Evolutionary conservation across 2,329 filamentous ascomycete species (phyloP).

Genomic region (Penicillium aurantiogriseum): DNA sequence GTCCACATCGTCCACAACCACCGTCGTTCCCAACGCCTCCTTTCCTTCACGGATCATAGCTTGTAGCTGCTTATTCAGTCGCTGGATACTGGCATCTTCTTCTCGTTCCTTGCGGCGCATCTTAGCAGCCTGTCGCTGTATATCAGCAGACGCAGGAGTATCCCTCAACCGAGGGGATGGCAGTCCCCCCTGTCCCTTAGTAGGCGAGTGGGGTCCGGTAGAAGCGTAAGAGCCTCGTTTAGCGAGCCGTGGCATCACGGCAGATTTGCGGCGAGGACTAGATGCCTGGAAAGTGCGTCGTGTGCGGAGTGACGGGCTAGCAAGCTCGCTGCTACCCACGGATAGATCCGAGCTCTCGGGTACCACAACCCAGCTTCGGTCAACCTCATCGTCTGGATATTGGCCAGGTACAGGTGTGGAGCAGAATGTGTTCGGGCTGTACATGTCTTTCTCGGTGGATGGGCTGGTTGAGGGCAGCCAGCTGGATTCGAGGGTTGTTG

Average conservation of each 20-base stretch:
- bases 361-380: slow-evolving; percentile 71
- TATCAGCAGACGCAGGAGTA: slow-evolving; percentile 54
- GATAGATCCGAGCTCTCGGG: slow-evolving; percentile 23
- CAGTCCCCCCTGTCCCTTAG: slow-evolving; percentile 19
- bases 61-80: slow-evolving; percentile 74
- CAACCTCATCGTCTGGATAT: slow-evolving; percentile 55
- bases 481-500: slow-evolving; percentile 23
- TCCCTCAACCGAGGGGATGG: slow-evolving; percentile 33
- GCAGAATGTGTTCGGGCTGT: slow-evolving; percentile 15
- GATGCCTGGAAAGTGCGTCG: slow-evolving; percentile 24
- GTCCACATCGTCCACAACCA: slow-evolving; percentile 59
- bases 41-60: slow-evolving; percentile 88
- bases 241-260: slow-evolving; percentile 27
- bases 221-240: slow-evolving; percentile 21
- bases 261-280: slow-evolving; percentile 26
- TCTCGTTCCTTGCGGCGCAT: slow-evolving; percentile 72
- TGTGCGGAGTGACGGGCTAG: slow-evolving; percentile 19
- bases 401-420: slow-evolving; percentile 54
- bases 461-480: slow-evolving; percentile 30
- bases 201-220: slow-evolving; percentile 25
- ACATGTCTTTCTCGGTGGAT: slow-evolving; percentile 28
- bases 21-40: slow-evolving; percentile 74
- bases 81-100: slow-evolving; percentile 73
- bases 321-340: slow-evolving; percentile 3
- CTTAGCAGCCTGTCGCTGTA: slow-evolving; percentile 69